These are phyloP conservation scores for Gyrodon lividus DNA, from an alignment of 768 basidiomycete genomes.

Conservation along the genomic window DNA sequence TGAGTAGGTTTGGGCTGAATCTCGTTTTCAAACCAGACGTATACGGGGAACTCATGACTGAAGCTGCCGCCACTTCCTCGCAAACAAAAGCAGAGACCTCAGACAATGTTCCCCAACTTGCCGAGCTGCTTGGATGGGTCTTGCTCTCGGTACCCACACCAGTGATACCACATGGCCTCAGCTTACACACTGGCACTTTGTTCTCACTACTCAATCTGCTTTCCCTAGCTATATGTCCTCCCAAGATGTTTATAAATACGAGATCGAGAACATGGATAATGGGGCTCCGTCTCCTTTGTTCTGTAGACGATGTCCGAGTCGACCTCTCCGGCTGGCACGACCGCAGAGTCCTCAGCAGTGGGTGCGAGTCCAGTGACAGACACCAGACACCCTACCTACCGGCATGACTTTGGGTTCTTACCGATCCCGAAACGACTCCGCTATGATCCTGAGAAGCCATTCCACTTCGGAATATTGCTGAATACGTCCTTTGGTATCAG, in stretches of 20 bases:
- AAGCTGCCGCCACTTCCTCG: no score
- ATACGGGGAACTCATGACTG: background rate
- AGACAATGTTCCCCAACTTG: no score
- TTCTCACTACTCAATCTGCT: background rate
- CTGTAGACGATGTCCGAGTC: slow-evolving; percentile 1
- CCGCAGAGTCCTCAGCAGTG: background rate
- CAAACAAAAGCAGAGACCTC: background rate
- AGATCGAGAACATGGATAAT: background rate
- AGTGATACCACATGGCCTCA: background rate
- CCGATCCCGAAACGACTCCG: slow-evolving; percentile 57
- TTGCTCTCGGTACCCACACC: background rate
- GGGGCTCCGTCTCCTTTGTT: slow-evolving; percentile 2
- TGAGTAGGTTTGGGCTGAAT: no score
- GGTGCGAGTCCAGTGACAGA: background rate
- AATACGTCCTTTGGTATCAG: slow-evolving; percentile 63
- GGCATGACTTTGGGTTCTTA: slow-evolving; percentile 53
- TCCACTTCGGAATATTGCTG: slow-evolving; percentile 46
- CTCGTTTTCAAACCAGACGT: background rate
- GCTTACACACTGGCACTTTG: no score
- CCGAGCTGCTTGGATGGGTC: no score
- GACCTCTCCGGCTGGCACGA: background rate
- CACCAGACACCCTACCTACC: background rate
- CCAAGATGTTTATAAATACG: slow-evolving; percentile 4
- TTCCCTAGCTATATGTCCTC: background rate
- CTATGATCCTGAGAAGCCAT: slow-evolving; percentile 48